A percentile compares a stretch with the other conserved stretches of the same genome.
Evolutionary conservation across 495 filamentous ascomycete genomes (phyloP).

Genomic region (Zalerion maritima): DNA sequence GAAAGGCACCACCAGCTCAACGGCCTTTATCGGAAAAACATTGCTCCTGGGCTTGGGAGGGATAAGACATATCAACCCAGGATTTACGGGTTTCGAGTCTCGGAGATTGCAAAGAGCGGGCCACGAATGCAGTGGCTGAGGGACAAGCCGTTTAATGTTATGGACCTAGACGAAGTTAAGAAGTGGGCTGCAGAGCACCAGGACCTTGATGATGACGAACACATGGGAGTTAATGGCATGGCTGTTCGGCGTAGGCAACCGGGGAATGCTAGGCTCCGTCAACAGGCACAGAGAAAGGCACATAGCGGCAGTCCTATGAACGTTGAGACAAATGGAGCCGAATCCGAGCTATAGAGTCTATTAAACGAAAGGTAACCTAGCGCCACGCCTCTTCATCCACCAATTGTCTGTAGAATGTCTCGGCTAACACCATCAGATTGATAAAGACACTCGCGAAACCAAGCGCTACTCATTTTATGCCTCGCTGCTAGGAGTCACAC

Average conservation of each 20-base stretch:
- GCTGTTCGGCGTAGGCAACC: conserved; percentile 21
- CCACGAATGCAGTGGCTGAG: conserved; percentile 95
- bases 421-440: too few relatives aligned
- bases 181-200: conserved; percentile 35
- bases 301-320: conserved; percentile 39
- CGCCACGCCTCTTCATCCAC: too few relatives aligned
- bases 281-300: conserved; percentile 14
- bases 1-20: conserved; percentile 68
- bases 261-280: conserved; percentile 11
- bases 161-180: conserved; percentile 66
- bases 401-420: too few relatives aligned
- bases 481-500: too few relatives aligned
- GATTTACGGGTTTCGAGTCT: conserved; percentile 93
- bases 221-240: conserved; percentile 26
- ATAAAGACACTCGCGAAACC: too few relatives aligned
- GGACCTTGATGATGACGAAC: conserved; percentile 31
- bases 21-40: conserved; percentile 66
- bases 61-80: conserved; percentile 83
- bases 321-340: conserved; percentile 32
- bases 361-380: too few relatives aligned
- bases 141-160: conserved; percentile 63
- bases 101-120: conserved; percentile 69
- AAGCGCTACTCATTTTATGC: too few relatives aligned
- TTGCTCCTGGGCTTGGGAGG: conserved; percentile 72
- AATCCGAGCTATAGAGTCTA: conserved; percentile 31